A percentile compares a stretch with the other conserved stretches of the same genome.
Evolutionary conservation across 2,329 filamentous ascomycete species (phyloP).

Genomic region (Dactylellina cionopaga): DNA sequence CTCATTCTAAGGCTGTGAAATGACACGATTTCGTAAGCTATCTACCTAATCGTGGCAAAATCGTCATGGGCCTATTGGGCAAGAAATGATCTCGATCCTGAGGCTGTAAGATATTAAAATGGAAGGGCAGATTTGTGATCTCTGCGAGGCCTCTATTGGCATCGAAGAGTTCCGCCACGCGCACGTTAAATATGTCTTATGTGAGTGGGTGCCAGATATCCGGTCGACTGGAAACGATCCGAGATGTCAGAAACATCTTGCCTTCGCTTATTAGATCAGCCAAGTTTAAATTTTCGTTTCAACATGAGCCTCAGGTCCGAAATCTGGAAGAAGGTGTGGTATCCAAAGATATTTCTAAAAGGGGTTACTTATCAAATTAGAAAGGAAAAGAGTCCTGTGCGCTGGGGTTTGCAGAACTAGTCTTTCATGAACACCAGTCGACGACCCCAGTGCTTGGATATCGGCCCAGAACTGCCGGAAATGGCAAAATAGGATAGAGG

Average conservation of each 20-base stretch:
- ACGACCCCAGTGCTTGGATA: slow-evolving; percentile 23
- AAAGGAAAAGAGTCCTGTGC: slow-evolving; percentile 11
- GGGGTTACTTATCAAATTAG: slow-evolving; percentile 20
- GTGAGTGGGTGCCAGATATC: slow-evolving; percentile 29
- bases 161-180: not conserved
- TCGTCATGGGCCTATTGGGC: slow-evolving; percentile 5
- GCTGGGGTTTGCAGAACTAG: not conserved
- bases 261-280: slow-evolving; percentile 49
- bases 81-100: slow-evolving; percentile 13
- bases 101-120: slow-evolving; percentile 29
- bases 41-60: slow-evolving; percentile 25
- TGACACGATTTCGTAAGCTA: not conserved
- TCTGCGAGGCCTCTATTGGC: slow-evolving; percentile 2
- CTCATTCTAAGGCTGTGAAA: slow-evolving; percentile 20
- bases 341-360: slow-evolving; percentile 9
- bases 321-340: not conserved
- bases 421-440: slow-evolving; percentile 16
- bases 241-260: slow-evolving; percentile 33
- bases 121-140: not conserved
- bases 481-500: not conserved
- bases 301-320: slow-evolving; percentile 45
- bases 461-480: slow-evolving; percentile 18
- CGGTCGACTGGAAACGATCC: slow-evolving; percentile 41
- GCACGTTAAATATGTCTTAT: slow-evolving; percentile 7
- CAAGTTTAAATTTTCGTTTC: slow-evolving; percentile 40